phyloP scores from a whole-genome alignment of 768 basidiomycete genomes.

The Lactarius tabidus region DNA sequence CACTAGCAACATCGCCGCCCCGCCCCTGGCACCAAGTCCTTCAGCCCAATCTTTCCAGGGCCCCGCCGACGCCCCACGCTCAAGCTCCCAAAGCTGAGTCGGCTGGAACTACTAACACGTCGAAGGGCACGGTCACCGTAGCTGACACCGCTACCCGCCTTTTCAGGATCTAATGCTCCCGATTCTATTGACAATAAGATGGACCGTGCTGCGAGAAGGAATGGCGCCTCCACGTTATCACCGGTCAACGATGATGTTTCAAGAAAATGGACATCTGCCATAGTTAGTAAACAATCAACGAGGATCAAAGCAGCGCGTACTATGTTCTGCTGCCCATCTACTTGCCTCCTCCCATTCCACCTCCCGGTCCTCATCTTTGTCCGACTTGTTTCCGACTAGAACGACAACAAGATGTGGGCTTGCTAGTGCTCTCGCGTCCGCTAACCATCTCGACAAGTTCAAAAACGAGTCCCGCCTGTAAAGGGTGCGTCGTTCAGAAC shows the following conservation, averaged over 20 bases:
- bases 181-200: slow-evolving; percentile 90
- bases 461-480: slow-evolving; percentile 81
- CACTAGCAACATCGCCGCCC: slow-evolving; percentile 57
- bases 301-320: slow-evolving; percentile 38
- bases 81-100: slow-evolving; percentile 80
- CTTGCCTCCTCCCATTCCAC: slow-evolving; percentile 96
- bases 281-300: slow-evolving; percentile 4
- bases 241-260: slow-evolving; percentile 91
- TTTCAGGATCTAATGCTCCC: slow-evolving; percentile 87
- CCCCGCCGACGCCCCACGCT: slow-evolving; percentile 59
- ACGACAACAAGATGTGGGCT: slow-evolving; percentile 88
- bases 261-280: slow-evolving; percentile 82
- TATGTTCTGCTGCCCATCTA: slow-evolving; percentile 93
- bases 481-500: slow-evolving; percentile 15
- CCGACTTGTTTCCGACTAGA: slow-evolving; percentile 93
- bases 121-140: slow-evolving; percentile 93
- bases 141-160: slow-evolving; percentile 90
- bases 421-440: slow-evolving; percentile 88
- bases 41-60: slow-evolving; percentile 56
- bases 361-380: slow-evolving; percentile 90
- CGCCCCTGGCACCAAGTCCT: slow-evolving; percentile 58
- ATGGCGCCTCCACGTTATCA: slow-evolving; percentile 93
- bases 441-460: slow-evolving; percentile 83
- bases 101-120: slow-evolving; percentile 87
- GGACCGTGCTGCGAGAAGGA: slow-evolving; percentile 79